phyloP scores from a whole-genome alignment of 2,329 filamentous ascomycete genomes.

The Cladosporium oxysporum region DNA sequence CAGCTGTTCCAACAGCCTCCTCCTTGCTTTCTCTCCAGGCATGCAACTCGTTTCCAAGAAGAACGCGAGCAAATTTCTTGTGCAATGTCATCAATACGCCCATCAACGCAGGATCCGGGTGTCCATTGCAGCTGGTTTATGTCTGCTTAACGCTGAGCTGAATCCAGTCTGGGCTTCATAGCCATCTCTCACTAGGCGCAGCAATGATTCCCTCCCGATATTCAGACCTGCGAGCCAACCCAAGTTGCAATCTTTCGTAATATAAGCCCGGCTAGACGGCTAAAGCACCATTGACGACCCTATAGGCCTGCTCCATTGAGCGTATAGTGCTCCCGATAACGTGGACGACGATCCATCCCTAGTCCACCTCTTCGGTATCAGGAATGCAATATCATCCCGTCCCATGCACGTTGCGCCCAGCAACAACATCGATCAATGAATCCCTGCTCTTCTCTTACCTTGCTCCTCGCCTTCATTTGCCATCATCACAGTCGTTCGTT shows the following conservation, averaged over 20 bases:
- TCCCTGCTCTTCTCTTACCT: background rate
- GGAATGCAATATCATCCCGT: conserved; percentile 11
- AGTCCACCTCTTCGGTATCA: conserved; percentile 2
- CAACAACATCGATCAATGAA: conserved; percentile 4
- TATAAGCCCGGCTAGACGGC: background rate
- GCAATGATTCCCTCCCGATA: background rate
- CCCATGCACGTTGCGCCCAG: background rate
- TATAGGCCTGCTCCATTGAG: background rate
- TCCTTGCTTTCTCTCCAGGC: background rate
- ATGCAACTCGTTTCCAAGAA: background rate
- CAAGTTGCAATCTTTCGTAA: background rate
- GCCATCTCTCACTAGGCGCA: background rate
- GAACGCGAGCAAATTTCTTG: background rate
- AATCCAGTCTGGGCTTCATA: background rate
- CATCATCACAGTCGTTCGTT: background rate
- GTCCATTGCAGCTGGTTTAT: too few relatives aligned
- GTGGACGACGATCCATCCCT: background rate
- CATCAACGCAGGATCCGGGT: too few relatives aligned
- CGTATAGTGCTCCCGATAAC: background rate
- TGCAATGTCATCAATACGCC: background rate
- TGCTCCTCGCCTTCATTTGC: background rate
- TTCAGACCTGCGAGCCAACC: background rate
- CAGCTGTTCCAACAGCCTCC: background rate
- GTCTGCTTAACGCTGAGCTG: too few relatives aligned
- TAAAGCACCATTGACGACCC: background rate